A percentile compares a stretch with the other conserved stretches of the same genome.
Conservation (phyloP, 768 basidiomycete species). For the Boletellus sp. region DNA sequence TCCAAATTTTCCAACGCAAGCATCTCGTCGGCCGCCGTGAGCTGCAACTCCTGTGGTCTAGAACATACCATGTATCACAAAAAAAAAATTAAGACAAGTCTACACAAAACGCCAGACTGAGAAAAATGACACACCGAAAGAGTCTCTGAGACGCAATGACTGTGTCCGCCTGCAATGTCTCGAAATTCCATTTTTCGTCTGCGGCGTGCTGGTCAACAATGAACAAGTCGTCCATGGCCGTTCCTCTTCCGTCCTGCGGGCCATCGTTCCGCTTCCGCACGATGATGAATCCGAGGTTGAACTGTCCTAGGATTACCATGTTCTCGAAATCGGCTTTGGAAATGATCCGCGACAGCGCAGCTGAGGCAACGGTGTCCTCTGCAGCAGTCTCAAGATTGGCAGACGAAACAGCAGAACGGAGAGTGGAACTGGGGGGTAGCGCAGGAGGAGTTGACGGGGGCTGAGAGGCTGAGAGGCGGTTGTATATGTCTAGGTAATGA, state of each 20-base stretch:
- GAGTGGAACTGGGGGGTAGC: constrained; percentile 4
- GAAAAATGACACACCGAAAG: constrained; percentile 54
- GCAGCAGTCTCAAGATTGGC: constrained; percentile 38
- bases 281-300: constrained; percentile 94
- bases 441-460: not conserved
- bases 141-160: constrained; percentile 83
- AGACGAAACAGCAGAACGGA: constrained; percentile 23
- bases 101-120: not conserved
- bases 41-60: constrained; percentile 73
- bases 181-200: constrained; percentile 99
- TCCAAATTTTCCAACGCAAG: constrained; percentile 83
- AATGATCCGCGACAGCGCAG: constrained; percentile 78
- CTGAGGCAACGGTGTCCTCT: constrained; percentile 53
- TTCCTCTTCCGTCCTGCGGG: not conserved
- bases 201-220: constrained; percentile 97
- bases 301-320: constrained; percentile 91
- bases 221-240: constrained; percentile 79
- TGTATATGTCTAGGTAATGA: constrained; percentile 20
- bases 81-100: not conserved
- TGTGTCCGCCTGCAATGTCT: constrained; percentile 87
- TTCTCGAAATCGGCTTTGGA: constrained; percentile 76
- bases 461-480: not conserved
- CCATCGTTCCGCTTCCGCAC: constrained; percentile 51
- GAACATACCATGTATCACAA: not conserved
- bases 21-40: constrained; percentile 89